These are phyloP conservation scores for Ogataea trehaloabstinens DNA, from an alignment of 805 yeast genomes.

Conservation along the genomic window DNA sequence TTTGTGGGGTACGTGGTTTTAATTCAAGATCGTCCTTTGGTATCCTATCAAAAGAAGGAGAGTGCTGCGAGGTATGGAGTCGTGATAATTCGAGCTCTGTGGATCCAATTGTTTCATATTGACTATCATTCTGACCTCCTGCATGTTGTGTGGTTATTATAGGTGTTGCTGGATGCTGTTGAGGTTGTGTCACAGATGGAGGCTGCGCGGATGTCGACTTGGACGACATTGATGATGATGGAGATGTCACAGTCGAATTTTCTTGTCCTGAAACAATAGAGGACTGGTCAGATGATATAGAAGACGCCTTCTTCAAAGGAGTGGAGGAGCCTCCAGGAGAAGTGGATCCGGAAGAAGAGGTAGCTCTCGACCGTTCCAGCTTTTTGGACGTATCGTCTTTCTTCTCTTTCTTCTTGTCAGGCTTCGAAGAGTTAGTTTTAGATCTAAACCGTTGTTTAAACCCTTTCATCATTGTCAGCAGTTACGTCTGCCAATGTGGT, in stretches of 20 bases:
- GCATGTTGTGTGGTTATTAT: conserved; percentile 4
- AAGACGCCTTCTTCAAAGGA: conserved; percentile 14
- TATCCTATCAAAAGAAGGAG: conserved; percentile 30
- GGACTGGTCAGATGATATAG: conserved; percentile 18
- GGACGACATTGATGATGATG: conserved; percentile 22
- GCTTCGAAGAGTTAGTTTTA: conserved; percentile 32
- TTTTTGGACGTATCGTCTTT: conserved; percentile 30
- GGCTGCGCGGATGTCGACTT: conserved; percentile 13
- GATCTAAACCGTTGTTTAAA: conserved; percentile 57
- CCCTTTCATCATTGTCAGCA: conserved; percentile 64
- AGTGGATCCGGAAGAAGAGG: conserved; percentile 8
- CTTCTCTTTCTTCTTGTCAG: conserved; percentile 42
- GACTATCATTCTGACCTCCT: conserved; percentile 2
- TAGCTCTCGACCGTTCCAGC: conserved; percentile 18
- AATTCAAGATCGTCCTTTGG: conserved; percentile 76
- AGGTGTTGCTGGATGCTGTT: conserved; percentile 9
- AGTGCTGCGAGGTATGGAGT: conserved; percentile 29
- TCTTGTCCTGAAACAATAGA: conserved; percentile 17
- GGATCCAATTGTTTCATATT: conserved; percentile 11
- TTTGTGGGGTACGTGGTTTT: conserved; percentile 67
- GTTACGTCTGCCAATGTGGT: neutral
- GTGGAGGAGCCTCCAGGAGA: conserved; percentile 12
- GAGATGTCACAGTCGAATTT: conserved; percentile 15
- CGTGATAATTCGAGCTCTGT: conserved; percentile 29
- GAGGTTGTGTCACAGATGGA: conserved; percentile 10